Evolutionary conservation across 495 filamentous ascomycete species (phyloP).

Genomic region (Hypoxylon trugodes): DNA sequence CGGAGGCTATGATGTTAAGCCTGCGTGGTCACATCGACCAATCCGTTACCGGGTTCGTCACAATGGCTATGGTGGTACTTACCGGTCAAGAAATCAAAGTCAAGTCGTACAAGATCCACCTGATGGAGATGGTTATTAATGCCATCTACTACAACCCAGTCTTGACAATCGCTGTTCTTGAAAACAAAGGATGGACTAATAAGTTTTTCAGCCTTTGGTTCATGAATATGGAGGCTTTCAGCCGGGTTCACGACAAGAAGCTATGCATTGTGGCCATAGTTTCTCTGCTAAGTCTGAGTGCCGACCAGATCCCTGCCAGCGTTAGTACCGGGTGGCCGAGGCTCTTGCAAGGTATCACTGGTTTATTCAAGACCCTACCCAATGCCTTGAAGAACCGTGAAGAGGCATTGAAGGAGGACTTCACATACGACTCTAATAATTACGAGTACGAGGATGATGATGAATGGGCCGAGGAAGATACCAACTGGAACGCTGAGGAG

Average conservation of each 20-base stretch:
- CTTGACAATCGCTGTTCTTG: constrained; percentile 82
- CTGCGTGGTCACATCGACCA: constrained; percentile 89
- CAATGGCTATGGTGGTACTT: constrained; percentile 85
- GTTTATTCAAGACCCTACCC: constrained; percentile 90
- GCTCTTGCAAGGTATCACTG: constrained; percentile 84
- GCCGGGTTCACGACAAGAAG: constrained; percentile 97
- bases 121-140: constrained; percentile 99
- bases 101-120: constrained; percentile 91
- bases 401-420: constrained; percentile 91
- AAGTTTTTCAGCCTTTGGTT: constrained; percentile 99
- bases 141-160: constrained; percentile 94
- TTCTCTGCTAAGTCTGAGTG: constrained; percentile 77
- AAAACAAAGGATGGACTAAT: constrained; percentile 95
- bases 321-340: constrained; percentile 98
- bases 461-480: constrained; percentile 78
- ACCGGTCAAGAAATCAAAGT: constrained; percentile 73
- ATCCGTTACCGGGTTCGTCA: constrained; percentile 85
- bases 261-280: constrained; percentile 93
- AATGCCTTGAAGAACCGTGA: constrained; percentile 88
- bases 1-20: constrained; percentile 95
- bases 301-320: constrained; percentile 81
- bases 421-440: constrained; percentile 70
- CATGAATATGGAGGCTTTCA: constrained; percentile 91
- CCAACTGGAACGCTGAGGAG: constrained; percentile 60
- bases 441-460: constrained; percentile 80